phyloP scores from a whole-genome alignment of 768 basidiomycete genomes.

The Glaciozyma antarctica region DNA sequence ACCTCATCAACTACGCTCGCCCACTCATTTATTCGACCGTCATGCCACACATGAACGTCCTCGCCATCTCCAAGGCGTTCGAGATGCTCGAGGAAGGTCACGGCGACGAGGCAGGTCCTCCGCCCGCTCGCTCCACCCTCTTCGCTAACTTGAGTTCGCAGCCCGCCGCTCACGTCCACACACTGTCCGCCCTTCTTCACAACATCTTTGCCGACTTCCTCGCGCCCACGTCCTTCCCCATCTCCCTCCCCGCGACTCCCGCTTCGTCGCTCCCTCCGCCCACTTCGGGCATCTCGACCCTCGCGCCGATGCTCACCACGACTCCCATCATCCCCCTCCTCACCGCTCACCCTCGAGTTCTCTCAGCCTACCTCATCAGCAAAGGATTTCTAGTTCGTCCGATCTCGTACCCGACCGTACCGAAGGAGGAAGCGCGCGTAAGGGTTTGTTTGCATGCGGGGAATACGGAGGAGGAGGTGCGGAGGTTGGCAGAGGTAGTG shows the following conservation, averaged over 20 bases:
- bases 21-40: conserved; percentile 87
- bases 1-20: conserved; percentile 83
- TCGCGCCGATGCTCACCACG: conserved; percentile 27
- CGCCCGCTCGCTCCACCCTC: not conserved
- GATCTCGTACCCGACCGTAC: conserved; percentile 64
- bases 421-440: conserved; percentile 72
- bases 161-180: conserved; percentile 18
- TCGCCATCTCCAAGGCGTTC: conserved; percentile 67
- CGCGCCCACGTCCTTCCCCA: conserved; percentile 21
- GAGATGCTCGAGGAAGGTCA: conserved; percentile 64
- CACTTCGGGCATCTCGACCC: not conserved
- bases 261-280: conserved; percentile 44
- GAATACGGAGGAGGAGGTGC: conserved; percentile 58
- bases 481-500: not conserved
- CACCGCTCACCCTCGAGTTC: conserved; percentile 62
- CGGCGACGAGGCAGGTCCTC: conserved; percentile 38
- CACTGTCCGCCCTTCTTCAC: conserved; percentile 19
- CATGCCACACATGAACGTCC: conserved; percentile 62
- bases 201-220: conserved; percentile 36
- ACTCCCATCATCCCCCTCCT: conserved; percentile 80
- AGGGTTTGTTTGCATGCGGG: conserved; percentile 78
- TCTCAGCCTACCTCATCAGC: conserved; percentile 55
- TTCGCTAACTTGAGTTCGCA: not conserved
- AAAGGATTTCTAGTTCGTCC: conserved; percentile 41
- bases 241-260: conserved; percentile 44